A percentile compares a stretch with the other conserved stretches of the same genome.
phyloP scores from a whole-genome alignment of 495 filamentous ascomycete genomes.

The Poronia punctata region DNA sequence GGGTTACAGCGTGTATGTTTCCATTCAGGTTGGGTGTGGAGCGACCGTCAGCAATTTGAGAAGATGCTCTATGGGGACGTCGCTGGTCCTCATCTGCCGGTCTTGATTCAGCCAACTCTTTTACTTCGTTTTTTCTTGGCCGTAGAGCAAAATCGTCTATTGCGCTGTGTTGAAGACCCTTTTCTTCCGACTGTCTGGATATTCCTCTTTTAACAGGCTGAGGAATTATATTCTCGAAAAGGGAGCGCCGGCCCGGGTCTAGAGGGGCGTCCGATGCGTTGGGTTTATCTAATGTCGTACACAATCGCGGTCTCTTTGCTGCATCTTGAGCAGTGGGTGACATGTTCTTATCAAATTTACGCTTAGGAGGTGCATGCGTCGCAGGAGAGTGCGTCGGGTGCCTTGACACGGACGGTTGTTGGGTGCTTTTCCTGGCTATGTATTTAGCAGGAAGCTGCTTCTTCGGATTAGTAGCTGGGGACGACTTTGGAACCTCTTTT shows the following conservation, averaged over 20 bases:
- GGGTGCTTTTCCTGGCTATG: conserved; percentile 16
- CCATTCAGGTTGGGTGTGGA: neutral
- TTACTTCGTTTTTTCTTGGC: conserved; percentile 14
- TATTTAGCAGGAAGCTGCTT: conserved; percentile 18
- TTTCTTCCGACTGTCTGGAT: conserved; percentile 4
- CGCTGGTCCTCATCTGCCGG: conserved; percentile 3
- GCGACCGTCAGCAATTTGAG: neutral
- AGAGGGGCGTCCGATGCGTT: neutral
- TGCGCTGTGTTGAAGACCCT: conserved; percentile 9
- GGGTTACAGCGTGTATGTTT: too few relatives aligned
- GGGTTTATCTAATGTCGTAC: neutral
- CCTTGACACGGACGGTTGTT: neutral
- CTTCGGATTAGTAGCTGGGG: conserved; percentile 7
- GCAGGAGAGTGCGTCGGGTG: neutral
- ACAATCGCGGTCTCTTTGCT: conserved; percentile 13
- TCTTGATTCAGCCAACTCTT: conserved; percentile 7
- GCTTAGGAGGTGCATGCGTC: conserved; percentile 4
- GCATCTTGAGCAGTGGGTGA: conserved; percentile 5
- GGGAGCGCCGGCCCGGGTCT: conserved; percentile 3
- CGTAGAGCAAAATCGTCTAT: conserved; percentile 23
- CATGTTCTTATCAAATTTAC: conserved; percentile 1
- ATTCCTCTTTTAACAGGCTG: conserved; percentile 2
- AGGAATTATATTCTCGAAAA: conserved; percentile 7
- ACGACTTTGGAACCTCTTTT: too few relatives aligned
- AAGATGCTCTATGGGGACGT: neutral